Evolutionary conservation across 495 filamentous ascomycete species (phyloP).

Genomic region (Sordaria brevicollis): DNA sequence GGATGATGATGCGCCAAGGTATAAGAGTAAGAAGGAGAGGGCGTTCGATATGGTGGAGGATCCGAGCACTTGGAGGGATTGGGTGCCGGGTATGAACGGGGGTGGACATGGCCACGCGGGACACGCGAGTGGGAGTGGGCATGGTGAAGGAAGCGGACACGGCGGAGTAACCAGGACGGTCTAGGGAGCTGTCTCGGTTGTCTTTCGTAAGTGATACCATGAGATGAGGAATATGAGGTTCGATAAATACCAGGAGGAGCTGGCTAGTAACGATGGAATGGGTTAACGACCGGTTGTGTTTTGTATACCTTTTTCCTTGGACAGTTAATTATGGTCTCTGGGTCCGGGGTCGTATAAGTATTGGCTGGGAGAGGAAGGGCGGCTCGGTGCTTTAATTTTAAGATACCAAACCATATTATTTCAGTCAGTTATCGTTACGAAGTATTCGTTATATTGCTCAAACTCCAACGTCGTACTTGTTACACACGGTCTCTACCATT

Average conservation of each 20-base stretch:
- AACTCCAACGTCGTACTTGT: no score
- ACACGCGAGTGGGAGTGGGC: not conserved
- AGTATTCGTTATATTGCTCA: not conserved
- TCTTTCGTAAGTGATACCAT: not conserved
- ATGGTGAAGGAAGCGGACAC: not conserved
- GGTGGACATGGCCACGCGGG: not conserved
- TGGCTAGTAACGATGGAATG: not conserved
- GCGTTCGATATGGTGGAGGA: slow-evolving; percentile 33
- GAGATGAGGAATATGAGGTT: not conserved
- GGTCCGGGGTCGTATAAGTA: no score
- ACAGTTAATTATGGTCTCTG: no score
- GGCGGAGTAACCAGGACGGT: not conserved
- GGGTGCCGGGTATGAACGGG: not conserved
- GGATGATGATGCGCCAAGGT: slow-evolving; percentile 10
- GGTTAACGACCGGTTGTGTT: not conserved
- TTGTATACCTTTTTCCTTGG: no score
- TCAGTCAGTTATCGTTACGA: no score
- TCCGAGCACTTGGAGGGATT: slow-evolving; percentile 22
- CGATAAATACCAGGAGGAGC: no score
- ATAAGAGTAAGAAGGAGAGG: slow-evolving; percentile 34
- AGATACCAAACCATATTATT: not conserved
- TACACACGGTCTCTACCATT: no score
- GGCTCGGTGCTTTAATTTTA: not conserved
- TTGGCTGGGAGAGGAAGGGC: not conserved
- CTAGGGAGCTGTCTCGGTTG: not conserved